Conservation (phyloP, 345 rosid genomes). For the Linum tenue region DNA sequence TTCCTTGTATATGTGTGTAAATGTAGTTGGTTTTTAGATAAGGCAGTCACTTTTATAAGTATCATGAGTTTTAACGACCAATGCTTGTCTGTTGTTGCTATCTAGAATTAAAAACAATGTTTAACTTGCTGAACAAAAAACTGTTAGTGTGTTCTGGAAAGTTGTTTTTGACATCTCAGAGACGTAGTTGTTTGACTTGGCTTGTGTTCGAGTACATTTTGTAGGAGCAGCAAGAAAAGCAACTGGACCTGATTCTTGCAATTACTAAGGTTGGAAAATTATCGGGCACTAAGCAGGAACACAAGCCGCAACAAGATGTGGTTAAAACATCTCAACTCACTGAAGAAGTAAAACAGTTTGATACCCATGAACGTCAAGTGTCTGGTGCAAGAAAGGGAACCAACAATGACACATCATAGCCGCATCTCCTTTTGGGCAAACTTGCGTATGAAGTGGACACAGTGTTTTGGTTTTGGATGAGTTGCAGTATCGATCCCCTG, state of each 20-base stretch:
- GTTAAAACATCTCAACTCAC: slow-evolving; percentile 20
- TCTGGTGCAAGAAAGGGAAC: slow-evolving; percentile 14
- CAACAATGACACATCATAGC: slow-evolving; percentile 23
- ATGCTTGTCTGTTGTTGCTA: too few relatives aligned
- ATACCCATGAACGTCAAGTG: slow-evolving; percentile 24
- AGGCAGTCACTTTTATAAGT: too few relatives aligned
- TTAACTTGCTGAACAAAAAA: not conserved
- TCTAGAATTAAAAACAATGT: not conserved
- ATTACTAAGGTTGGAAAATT: slow-evolving; percentile 55
- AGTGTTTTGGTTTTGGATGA: not conserved
- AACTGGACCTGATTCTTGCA: slow-evolving; percentile 76
- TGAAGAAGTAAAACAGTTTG: slow-evolving; percentile 23
- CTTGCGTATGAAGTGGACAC: not conserved
- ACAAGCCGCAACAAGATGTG: slow-evolving; percentile 22
- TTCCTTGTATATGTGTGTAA: too few relatives aligned
- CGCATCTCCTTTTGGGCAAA: not conserved
- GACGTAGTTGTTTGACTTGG: not conserved
- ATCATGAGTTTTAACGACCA: too few relatives aligned
- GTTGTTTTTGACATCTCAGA: not conserved
- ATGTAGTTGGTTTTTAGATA: too few relatives aligned
- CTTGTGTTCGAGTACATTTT: slow-evolving; percentile 14
- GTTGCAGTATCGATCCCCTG: not conserved
- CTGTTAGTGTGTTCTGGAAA: not conserved
- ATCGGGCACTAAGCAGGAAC: slow-evolving; percentile 34
- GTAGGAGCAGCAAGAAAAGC: slow-evolving; percentile 89